Percentiles rank a stretch among this genome's conserved stretches.
Conservation (phyloP, 2,329 filamentous ascomycete species). For the Paradendryphiella salina region DNA sequence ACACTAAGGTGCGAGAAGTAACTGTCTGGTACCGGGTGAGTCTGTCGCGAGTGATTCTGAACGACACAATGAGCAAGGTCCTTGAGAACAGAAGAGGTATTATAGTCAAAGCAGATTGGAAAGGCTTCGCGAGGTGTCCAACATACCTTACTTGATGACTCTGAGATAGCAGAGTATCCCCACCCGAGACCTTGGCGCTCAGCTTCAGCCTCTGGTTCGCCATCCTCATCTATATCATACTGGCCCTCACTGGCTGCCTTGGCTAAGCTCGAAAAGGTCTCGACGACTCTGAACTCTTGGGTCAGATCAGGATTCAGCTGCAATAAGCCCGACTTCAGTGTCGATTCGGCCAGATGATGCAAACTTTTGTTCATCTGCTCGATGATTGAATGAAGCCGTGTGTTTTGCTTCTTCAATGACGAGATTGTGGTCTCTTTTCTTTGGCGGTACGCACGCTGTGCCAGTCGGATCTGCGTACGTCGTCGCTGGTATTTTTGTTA, state of each 20-base stretch:
- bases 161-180: slow-evolving; percentile 26
- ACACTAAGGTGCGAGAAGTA: slow-evolving; percentile 19
- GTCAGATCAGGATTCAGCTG: slow-evolving; percentile 61
- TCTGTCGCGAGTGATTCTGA: slow-evolving; percentile 4
- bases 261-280: slow-evolving; percentile 61
- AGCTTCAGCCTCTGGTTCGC: slow-evolving; percentile 11
- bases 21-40: slow-evolving; percentile 12
- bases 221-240: slow-evolving; percentile 35
- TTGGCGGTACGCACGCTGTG: slow-evolving; percentile 81
- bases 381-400: slow-evolving; percentile 68
- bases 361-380: slow-evolving; percentile 76
- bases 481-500: slow-evolving; percentile 61
- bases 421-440: slow-evolving; percentile 82
- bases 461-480: slow-evolving; percentile 82
- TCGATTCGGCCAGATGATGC: slow-evolving; percentile 65
- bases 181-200: slow-evolving; percentile 30
- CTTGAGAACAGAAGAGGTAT: not conserved
- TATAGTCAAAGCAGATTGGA: not conserved
- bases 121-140: not conserved
- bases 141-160: not conserved
- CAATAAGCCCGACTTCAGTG: slow-evolving; percentile 61
- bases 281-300: slow-evolving; percentile 59
- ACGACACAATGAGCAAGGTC: not conserved
- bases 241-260: slow-evolving; percentile 49
- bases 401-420: slow-evolving; percentile 70